phyloP scores from a whole-genome alignment of 2,329 filamentous ascomycete genomes.

The Cordyceps javanica region DNA sequence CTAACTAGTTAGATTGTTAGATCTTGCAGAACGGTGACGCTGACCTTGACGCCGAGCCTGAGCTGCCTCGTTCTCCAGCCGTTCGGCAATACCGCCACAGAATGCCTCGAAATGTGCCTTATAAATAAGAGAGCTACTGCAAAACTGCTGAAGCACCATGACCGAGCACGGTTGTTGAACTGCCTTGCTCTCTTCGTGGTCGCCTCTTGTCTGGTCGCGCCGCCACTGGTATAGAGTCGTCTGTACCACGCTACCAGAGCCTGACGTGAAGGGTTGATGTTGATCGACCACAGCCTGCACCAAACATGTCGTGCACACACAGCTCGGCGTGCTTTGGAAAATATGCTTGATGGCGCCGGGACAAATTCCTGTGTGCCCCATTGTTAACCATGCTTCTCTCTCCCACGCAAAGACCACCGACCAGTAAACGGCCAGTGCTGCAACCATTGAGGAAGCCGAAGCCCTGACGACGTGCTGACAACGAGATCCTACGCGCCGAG shows the following conservation, averaged over 20 bases:
- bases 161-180: neutral
- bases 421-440: neutral
- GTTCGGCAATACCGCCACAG: neutral
- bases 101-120: neutral
- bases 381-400: neutral
- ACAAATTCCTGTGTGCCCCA: neutral
- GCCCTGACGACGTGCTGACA: neutral
- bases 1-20: no score
- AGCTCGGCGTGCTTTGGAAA: neutral
- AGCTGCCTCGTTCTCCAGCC: neutral
- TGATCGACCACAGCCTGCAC: neutral
- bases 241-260: neutral
- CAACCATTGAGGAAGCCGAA: neutral
- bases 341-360: neutral
- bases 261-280: neutral
- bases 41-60: constrained; percentile 9
- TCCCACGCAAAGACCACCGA: neutral
- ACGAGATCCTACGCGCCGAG: neutral
- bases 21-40: constrained; percentile 3
- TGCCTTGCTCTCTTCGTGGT: neutral
- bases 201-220: neutral
- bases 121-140: neutral
- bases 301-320: no score
- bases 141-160: neutral
- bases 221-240: neutral